Evolutionary conservation across 257 asterid species (phyloP).

Genomic region (Salvia miltiorrhiza): DNA sequence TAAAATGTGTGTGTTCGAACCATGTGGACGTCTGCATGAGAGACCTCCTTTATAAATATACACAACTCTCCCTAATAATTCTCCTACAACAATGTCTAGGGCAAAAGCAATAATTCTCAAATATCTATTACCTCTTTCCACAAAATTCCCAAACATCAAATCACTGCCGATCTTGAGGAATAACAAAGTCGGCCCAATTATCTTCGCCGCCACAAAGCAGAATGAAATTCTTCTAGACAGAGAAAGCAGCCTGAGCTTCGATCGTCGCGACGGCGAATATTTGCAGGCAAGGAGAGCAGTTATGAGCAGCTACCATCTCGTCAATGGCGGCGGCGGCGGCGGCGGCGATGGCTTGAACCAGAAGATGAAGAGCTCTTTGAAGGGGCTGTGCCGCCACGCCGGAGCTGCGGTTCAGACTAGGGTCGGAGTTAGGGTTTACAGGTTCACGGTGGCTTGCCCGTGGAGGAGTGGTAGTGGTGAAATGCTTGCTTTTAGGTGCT

Average conservation of each 20-base stretch:
- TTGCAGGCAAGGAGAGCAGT: slow-evolving; percentile 42
- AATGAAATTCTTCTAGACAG: slow-evolving; percentile 11
- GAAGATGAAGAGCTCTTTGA: slow-evolving; percentile 21
- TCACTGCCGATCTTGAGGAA: not conserved
- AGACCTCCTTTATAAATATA: no score
- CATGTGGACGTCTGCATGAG: no score
- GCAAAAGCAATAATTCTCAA: slow-evolving; percentile 20
- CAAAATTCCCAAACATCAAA: slow-evolving; percentile 3
- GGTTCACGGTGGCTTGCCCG: slow-evolving; percentile 29
- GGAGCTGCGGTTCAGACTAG: not conserved
- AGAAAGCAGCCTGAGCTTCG: slow-evolving; percentile 14
- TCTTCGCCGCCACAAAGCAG: not conserved
- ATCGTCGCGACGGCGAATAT: slow-evolving; percentile 30
- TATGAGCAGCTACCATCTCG: slow-evolving; percentile 41
- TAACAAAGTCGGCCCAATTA: slow-evolving; percentile 25
- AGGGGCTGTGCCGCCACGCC: slow-evolving; percentile 12
- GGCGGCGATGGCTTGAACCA: slow-evolving; percentile 17
- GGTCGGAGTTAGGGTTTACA: slow-evolving; percentile 32
- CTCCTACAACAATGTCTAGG: slow-evolving; percentile 21
- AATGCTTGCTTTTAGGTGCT: slow-evolving; percentile 34
- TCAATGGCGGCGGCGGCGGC: slow-evolving; percentile 23
- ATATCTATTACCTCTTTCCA: slow-evolving; percentile 19
- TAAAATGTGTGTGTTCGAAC: no score
- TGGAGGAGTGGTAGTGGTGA: slow-evolving; percentile 23
- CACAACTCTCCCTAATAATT: no score